A percentile compares a stretch with the other conserved stretches of the same genome.
Conservation (phyloP, 768 basidiomycete species). For the Trametes maxima region DNA sequence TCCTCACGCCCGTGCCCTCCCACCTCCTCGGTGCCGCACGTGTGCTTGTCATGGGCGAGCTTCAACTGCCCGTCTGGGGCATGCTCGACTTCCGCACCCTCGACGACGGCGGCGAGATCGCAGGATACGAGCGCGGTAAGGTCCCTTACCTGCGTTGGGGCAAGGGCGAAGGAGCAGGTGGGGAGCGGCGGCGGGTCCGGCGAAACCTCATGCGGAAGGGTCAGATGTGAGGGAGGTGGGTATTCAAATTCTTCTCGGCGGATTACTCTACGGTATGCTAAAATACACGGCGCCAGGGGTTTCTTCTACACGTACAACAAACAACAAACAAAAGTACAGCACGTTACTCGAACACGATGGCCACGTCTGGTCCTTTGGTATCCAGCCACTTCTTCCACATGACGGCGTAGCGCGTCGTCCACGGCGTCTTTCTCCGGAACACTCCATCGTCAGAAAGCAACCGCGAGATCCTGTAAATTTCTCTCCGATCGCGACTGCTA, state of each 20-base stretch:
- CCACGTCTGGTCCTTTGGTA: slow-evolving; percentile 38
- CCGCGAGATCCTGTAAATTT: slow-evolving; percentile 46
- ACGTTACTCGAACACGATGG: slow-evolving; percentile 38
- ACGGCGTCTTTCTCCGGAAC: slow-evolving; percentile 29
- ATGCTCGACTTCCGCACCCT: slow-evolving; percentile 70
- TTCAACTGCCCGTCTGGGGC: slow-evolving; percentile 86
- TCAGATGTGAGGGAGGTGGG: slow-evolving; percentile 52
- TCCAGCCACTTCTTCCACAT: slow-evolving; percentile 46
- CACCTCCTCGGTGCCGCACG: slow-evolving; percentile 43
- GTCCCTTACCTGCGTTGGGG: slow-evolving; percentile 84
- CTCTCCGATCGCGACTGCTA: slow-evolving; percentile 40
- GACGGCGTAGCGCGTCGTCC: slow-evolving; percentile 34
- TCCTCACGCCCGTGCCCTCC: slow-evolving; percentile 78
- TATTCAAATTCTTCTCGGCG: too few species aligned
- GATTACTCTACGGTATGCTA: not conserved
- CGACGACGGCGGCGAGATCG: slow-evolving; percentile 49
- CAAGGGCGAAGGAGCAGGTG: slow-evolving; percentile 69
- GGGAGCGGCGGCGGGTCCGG: slow-evolving; percentile 70
- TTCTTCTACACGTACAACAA: not conserved
- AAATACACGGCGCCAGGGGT: not conserved
- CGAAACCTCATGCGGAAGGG: slow-evolving; percentile 87
- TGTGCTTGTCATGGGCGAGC: slow-evolving; percentile 80
- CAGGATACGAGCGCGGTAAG: slow-evolving; percentile 53
- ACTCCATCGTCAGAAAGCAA: slow-evolving; percentile 42
- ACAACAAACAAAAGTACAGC: not conserved